Base-by-base conservation (phyloP, 1,139 yeast genomes). In the Yamadazyma buinensis region DNA sequence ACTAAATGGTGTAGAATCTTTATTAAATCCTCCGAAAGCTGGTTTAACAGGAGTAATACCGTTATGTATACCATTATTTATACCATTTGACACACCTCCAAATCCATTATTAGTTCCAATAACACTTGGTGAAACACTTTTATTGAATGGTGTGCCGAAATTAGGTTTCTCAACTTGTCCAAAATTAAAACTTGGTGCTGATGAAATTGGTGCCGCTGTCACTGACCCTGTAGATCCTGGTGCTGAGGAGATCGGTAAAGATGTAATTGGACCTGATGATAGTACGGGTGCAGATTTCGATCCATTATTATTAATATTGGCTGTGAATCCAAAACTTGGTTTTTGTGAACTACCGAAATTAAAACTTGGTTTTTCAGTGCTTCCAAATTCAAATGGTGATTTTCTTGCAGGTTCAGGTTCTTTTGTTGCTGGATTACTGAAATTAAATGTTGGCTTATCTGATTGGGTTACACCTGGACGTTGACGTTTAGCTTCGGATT, bases 331-430 rank as follows among this genome's bases (percentile, higher is more conserved):
- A 31, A 45, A 42, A 3, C 35, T 22, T 13, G 49, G 48, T 23
- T 44, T 44, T 12, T 38, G 32, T 5, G 35, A 33, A 15, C 28
- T 27, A 10, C 42, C 44, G 32, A 42, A 42, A 13, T 40, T 33
- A 26, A 42, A 42, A 11, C 33, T 21, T 17, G 44, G 40, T 14
- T 37, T 30, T 25, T 38, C 35, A 7, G 47, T 7, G 7, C 27
- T 33, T 15, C 45, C 47, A 40, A 47, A 47, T 9, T 46, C 31
- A 27, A 48, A 47, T 15, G 36, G 34, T 12, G 49, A 32, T 25
- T 32, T 40, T 4, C 34, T 28, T 7, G 20, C 33, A 12, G 23
- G 23, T 21, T 6, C 12, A 21, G 23, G 23, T 27, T 11, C 9
- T 12, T 15, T 27, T n/a, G n/a, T n/a, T n/a, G n/a, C n/a, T n/a